These are phyloP conservation scores for Xylariaceae sp. DNA, from an alignment of 2,329 filamentous ascomycete genomes.

Conservation along the genomic window DNA sequence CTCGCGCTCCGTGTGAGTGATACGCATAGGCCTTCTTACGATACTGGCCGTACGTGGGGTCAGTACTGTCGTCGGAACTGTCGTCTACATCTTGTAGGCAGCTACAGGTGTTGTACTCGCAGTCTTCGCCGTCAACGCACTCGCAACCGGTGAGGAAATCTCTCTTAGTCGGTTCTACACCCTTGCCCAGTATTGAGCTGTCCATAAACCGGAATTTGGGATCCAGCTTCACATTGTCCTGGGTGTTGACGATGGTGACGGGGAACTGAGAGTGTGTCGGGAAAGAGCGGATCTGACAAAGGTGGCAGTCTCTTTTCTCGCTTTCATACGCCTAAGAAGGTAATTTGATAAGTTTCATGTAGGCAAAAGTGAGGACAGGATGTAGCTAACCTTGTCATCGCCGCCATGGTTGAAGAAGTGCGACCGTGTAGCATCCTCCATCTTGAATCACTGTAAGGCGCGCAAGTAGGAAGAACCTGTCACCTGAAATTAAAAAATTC, in stretches of 20 bases:
- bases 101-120: slow-evolving; percentile 67
- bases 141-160: slow-evolving; percentile 71
- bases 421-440: slow-evolving; percentile 49
- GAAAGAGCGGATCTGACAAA: slow-evolving; percentile 63
- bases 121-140: slow-evolving; percentile 64
- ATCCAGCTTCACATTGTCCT: slow-evolving; percentile 60
- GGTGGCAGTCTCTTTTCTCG: slow-evolving; percentile 56
- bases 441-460: slow-evolving; percentile 27
- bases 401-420: slow-evolving; percentile 55
- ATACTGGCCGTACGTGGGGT: slow-evolving; percentile 42
- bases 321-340: slow-evolving; percentile 38
- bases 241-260: slow-evolving; percentile 66
- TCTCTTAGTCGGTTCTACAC: slow-evolving; percentile 60
- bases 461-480: background rate
- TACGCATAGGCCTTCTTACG: slow-evolving; percentile 62
- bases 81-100: slow-evolving; percentile 62
- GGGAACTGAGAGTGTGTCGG: slow-evolving; percentile 51
- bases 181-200: slow-evolving; percentile 59
- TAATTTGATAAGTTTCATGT: background rate
- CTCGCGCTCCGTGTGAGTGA: slow-evolving; percentile 54
- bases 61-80: slow-evolving; percentile 48
- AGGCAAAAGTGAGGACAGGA: background rate
- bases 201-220: slow-evolving; percentile 71
- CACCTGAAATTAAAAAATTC: slow-evolving; percentile 11
- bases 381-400: slow-evolving; percentile 36